A percentile compares a stretch with the other conserved stretches of the same genome.
Conservation (phyloP, 179 eudicot species). For the Camellia oleifera region DNA sequence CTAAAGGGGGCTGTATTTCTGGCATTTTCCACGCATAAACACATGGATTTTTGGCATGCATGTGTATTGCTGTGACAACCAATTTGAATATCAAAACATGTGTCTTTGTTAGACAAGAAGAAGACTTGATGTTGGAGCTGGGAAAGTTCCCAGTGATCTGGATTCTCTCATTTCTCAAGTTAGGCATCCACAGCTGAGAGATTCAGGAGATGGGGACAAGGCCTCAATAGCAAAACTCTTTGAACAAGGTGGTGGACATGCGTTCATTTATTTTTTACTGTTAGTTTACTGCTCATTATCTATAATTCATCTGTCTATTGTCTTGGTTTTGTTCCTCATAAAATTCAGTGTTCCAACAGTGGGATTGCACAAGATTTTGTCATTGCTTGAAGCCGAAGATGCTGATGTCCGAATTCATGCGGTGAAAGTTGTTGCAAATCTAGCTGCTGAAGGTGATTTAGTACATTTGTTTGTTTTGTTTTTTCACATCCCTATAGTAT, state of each 20-base stretch:
- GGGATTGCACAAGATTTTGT: slow-evolving; percentile 86
- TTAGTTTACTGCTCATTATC: background rate
- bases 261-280: background rate
- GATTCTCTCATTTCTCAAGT: slow-evolving; percentile 59
- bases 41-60: background rate
- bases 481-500: background rate
- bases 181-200: slow-evolving; percentile 47
- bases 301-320: background rate
- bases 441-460: slow-evolving; percentile 86
- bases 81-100: slow-evolving; percentile 12
- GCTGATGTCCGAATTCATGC: slow-evolving; percentile 90
- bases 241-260: slow-evolving; percentile 72
- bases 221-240: slow-evolving; percentile 78
- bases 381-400: slow-evolving; percentile 89
- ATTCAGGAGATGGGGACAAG: slow-evolving; percentile 62
- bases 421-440: slow-evolving; percentile 90
- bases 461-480: background rate
- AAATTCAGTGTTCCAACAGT: slow-evolving; percentile 38
- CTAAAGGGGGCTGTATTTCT: background rate
- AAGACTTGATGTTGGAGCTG: slow-evolving; percentile 54
- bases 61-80: background rate
- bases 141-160: slow-evolving; percentile 29
- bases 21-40: background rate
- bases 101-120: slow-evolving; percentile 57
- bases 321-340: background rate